Base-by-base conservation (phyloP, 1,284 basidiomycete genomes). In the Cystobasidium pallidum region DNA sequence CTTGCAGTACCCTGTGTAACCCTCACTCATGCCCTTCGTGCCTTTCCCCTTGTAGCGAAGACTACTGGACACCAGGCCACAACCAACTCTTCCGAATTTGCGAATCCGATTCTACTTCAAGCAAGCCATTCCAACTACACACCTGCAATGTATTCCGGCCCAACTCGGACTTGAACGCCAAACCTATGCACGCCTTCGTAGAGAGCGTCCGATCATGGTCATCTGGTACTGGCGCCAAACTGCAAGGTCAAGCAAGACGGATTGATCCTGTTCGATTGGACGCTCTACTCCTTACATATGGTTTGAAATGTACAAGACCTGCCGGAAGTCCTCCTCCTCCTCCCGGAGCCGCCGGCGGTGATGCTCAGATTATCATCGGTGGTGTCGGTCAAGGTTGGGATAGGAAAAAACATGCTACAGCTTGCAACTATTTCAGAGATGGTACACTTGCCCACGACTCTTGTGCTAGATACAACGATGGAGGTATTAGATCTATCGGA, bases 81-180 rank as follows among this genome's bases (percentile, higher is more conserved):
- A 32, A 43, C 17, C 13, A 15, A 8, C 59, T 71, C 47, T 71
- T 71, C 68, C 58, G 68, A 10, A 71, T 71, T 15, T 71, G 68
- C 59, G 68, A 71, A 30, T 68, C 66, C 8, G 39, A 30, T 45
- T 63, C 68, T 10, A 51, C 49, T 26, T 52, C 58, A 19, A 11
- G 15, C 47, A 65, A 71, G 30, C 43, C 68, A 34, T 54, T 65
- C 68, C 59, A 63, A n/a, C 39, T 64, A 26, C 68, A 71, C 45
- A 71, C 68, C 21, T 71, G 68, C 61, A 71, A 71, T 52, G 68
- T 71, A 6, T 71, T 47, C 49, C 59, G 43, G 4, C 68, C 59
- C 7, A 28, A 36, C 2, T 57, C 65, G 19, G 43, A 63, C n/a
- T 26, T 71, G 2, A 41, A 71, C 30, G 61, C 61, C 7, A 10